phyloP scores from a whole-genome alignment of 2,329 filamentous ascomycete species.

The Diaporthe longicolla region DNA sequence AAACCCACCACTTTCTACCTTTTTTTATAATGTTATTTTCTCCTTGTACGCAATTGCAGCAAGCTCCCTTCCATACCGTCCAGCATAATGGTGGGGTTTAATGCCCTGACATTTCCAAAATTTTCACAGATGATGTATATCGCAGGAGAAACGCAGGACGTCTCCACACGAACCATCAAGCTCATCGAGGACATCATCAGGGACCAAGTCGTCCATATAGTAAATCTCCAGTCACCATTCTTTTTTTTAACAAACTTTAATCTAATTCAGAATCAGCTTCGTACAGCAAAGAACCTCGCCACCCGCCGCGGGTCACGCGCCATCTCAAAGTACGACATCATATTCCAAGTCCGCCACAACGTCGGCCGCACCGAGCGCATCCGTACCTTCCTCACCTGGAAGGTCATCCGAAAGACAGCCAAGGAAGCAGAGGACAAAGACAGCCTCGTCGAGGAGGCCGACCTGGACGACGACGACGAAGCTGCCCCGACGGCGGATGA shows the following conservation, averaged over 20 bases:
- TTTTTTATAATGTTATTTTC: no score
- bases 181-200: slow-evolving; percentile 98
- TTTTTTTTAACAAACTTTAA: no score
- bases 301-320: slow-evolving; percentile 91
- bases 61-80: background rate
- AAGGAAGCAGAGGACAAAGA: slow-evolving; percentile 94
- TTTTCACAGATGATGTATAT: slow-evolving; percentile 99
- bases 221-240: slow-evolving; percentile 54
- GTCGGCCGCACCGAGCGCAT: slow-evolving; percentile 95
- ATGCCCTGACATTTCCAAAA: slow-evolving; percentile 53
- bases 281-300: slow-evolving; percentile 72
- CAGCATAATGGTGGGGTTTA: no score
- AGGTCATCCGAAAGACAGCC: slow-evolving; percentile 97
- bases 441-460: slow-evolving; percentile 83
- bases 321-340: slow-evolving; percentile 92
- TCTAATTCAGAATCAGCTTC: background rate
- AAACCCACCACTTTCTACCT: no score
- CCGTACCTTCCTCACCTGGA: slow-evolving; percentile 97
- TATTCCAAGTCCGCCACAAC: slow-evolving; percentile 97
- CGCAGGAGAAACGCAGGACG: slow-evolving; percentile 94
- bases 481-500: slow-evolving; percentile 77
- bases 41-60: no score
- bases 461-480: slow-evolving; percentile 68
- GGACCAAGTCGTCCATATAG: slow-evolving; percentile 96
- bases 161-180: slow-evolving; percentile 89